phyloP scores from a whole-genome alignment of 345 rosid genomes.

The Eucalyptus fibrosa region DNA sequence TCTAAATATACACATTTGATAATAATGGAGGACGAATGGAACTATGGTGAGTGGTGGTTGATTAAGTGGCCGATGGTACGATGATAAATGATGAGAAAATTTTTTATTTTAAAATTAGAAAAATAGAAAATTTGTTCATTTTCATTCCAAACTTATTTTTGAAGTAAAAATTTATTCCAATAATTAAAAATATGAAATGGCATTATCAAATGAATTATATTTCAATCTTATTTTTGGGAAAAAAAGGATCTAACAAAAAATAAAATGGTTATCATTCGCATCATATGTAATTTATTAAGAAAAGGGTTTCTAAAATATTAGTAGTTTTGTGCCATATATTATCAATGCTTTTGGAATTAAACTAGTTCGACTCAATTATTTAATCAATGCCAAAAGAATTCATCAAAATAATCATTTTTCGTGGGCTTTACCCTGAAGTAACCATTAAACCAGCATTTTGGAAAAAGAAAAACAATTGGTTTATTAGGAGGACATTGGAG shows the following conservation, averaged over 20 bases:
- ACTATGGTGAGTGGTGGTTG: fast-evolving
- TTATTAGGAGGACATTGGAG: background rate
- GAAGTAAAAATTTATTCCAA: too few species aligned
- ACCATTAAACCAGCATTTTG: background rate
- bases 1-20: fast-evolving
- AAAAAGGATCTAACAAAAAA: too few species aligned
- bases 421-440: background rate
- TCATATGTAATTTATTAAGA: background rate
- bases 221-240: too few species aligned
- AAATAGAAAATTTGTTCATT: too few species aligned
- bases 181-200: too few species aligned
- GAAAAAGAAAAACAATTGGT: background rate
- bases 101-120: too few species aligned
- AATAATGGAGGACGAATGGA: too few species aligned
- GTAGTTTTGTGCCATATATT: background rate
- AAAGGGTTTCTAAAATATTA: background rate
- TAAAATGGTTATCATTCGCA: too few species aligned
- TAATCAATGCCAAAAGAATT: background rate
- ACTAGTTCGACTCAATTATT: background rate
- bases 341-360: background rate
- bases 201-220: fast-evolving
- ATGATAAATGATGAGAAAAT: too few species aligned
- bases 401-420: background rate
- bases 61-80: too few species aligned
- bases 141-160: too few species aligned